These are phyloP conservation scores for Botryobasidium botryosum DNA, from an alignment of 768 basidiomycete species.

Conservation along the genomic window DNA sequence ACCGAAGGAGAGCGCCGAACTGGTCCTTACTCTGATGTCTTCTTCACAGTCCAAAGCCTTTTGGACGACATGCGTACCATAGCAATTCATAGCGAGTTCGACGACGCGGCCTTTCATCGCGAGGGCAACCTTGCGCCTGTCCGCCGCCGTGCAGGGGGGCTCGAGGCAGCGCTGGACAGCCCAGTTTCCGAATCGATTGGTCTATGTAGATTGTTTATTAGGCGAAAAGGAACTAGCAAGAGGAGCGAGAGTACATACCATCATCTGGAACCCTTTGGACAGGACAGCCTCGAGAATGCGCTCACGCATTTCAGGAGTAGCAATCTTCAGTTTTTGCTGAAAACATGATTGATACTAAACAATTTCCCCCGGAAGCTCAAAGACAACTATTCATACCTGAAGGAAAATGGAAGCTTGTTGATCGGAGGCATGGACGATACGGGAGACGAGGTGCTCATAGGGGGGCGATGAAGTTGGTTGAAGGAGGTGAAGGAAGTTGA, in stretches of 20 bases:
- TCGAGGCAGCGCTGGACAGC: constrained; percentile 79
- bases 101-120: constrained; percentile 81
- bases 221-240: neutral
- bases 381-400: constrained; percentile 4
- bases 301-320: constrained; percentile 53
- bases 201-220: neutral
- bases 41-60: constrained; percentile 86
- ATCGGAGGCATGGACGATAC: constrained; percentile 79
- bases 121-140: constrained; percentile 62
- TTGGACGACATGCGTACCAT: constrained; percentile 77
- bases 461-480: constrained; percentile 76
- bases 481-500: constrained; percentile 73
- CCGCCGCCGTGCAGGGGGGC: constrained; percentile 54
- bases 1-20: neutral
- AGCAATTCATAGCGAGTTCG: constrained; percentile 76
- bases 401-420: constrained; percentile 84
- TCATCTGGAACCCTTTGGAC: constrained; percentile 75
- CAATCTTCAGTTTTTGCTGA: constrained; percentile 80
- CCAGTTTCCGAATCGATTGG: constrained; percentile 73
- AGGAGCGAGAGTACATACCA: constrained; percentile 48
- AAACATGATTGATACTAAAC: neutral
- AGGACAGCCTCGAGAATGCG: constrained; percentile 84
- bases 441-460: constrained; percentile 62
- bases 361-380: neutral
- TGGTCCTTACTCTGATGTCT: constrained; percentile 38